These are phyloP conservation scores for Russula sp. DNA, from an alignment of 768 basidiomycete genomes.

Conservation along the genomic window DNA sequence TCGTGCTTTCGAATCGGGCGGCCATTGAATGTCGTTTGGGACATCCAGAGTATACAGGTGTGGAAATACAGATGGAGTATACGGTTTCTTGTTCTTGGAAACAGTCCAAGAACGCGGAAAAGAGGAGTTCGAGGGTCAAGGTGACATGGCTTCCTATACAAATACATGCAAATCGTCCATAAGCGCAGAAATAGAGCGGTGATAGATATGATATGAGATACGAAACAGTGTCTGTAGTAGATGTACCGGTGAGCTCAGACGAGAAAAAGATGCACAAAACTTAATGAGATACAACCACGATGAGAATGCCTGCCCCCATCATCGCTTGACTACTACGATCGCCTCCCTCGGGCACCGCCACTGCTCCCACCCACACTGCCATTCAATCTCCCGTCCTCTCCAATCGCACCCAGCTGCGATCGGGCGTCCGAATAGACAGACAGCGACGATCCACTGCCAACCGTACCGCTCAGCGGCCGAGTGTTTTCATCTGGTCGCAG, in stretches of 20 bases:
- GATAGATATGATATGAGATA: slow-evolving; percentile 16
- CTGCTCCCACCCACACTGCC: slow-evolving; percentile 10
- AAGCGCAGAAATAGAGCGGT: slow-evolving; percentile 12
- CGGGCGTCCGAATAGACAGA: slow-evolving; percentile 29
- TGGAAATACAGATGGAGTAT: not conserved
- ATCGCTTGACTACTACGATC: slow-evolving; percentile 9
- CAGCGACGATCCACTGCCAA: slow-evolving; percentile 22
- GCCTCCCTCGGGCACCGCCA: slow-evolving; percentile 6
- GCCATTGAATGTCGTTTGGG: not conserved
- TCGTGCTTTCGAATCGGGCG: not conserved
- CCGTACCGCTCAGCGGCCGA: slow-evolving; percentile 20
- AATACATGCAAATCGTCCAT: slow-evolving; percentile 9
- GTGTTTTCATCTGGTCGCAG: not conserved
- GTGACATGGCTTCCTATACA: not conserved
- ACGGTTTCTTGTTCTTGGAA: not conserved
- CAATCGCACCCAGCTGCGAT: slow-evolving; percentile 17
- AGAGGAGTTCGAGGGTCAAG: not conserved
- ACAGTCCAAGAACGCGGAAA: not conserved
- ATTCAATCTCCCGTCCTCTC: slow-evolving; percentile 18
- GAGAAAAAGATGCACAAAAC: slow-evolving; percentile 13
- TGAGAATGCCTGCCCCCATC: slow-evolving; percentile 10
- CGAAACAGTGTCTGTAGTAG: slow-evolving; percentile 13
- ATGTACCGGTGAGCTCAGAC: slow-evolving; percentile 9
- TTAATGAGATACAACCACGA: slow-evolving; percentile 25
- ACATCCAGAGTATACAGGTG: not conserved